Evolutionary conservation across 805 yeast genomes (phyloP).

Genomic region (Brettanomyces bruxellensis): DNA sequence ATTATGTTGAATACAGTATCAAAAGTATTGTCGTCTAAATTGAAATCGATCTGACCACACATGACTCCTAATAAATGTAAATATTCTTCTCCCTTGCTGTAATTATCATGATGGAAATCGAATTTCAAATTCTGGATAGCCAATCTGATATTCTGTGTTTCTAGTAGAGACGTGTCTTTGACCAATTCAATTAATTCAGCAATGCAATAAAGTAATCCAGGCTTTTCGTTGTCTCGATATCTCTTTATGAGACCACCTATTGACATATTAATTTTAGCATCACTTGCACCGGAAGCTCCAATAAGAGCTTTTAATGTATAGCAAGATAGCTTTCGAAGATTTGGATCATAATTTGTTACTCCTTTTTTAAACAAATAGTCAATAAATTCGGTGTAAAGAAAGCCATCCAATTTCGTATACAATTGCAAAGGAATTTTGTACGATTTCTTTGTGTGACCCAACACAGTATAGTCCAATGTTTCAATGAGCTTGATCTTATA

Average conservation of each 20-base stretch:
- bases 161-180: neutral
- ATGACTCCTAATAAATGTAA: conserved; percentile 15
- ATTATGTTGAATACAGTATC: conserved; percentile 22
- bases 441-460: conserved; percentile 35
- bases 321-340: conserved; percentile 33
- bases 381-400: conserved; percentile 20
- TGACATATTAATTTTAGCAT: neutral
- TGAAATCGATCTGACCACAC: conserved; percentile 3
- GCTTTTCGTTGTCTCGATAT: neutral
- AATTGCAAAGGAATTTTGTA: conserved; percentile 19
- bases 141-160: conserved; percentile 2
- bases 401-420: conserved; percentile 5
- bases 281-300: neutral
- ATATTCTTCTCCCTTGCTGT: conserved; percentile 30
- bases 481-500: conserved; percentile 48
- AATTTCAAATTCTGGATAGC: conserved; percentile 9
- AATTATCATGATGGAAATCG: conserved; percentile 26
- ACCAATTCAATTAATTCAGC: conserved; percentile 14
- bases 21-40: conserved; percentile 7
- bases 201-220: conserved; percentile 13
- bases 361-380: conserved; percentile 25
- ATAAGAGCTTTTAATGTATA: conserved; percentile 23
- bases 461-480: conserved; percentile 39
- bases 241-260: neutral
- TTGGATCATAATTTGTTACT: conserved; percentile 30